Percentiles rank a stretch among this genome's conserved stretches.
Evolutionary conservation across 176 grass and related monocot species (phyloP).

Genomic region (Oryza punctata): DNA sequence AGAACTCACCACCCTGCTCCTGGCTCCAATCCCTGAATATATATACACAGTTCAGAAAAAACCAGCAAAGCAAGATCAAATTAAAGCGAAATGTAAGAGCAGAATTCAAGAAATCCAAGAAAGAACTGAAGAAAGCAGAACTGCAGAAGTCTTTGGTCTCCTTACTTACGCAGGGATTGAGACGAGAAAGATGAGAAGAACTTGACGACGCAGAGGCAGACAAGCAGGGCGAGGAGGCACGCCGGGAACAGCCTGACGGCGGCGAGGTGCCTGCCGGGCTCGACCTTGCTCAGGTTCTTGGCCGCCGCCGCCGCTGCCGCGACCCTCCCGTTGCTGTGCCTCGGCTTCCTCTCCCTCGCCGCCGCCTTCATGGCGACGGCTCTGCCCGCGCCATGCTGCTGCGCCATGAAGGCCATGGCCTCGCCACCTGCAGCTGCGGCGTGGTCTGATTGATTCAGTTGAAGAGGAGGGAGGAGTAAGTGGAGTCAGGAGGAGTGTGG

Average conservation of each 20-base stretch:
- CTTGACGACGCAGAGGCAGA: conserved; percentile 28
- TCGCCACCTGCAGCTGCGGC: background rate
- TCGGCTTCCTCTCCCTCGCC: conserved; percentile 34
- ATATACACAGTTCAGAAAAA: background rate
- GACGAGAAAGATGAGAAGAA: background rate
- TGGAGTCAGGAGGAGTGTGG: background rate
- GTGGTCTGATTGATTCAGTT: too few species aligned
- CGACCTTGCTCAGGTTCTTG: conserved; percentile 22
- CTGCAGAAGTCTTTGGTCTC: background rate
- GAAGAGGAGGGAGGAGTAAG: background rate
- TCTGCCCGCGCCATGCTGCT: conserved; percentile 37
- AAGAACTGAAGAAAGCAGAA: background rate
- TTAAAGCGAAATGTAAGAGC: background rate
- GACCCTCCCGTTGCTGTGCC: background rate
- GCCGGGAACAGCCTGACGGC: conserved; percentile 24
- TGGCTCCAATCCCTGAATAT: conserved; percentile 11
- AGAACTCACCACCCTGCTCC: conserved; percentile 9
- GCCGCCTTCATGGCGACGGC: conserved; percentile 3
- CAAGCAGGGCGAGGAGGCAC: conserved; percentile 28
- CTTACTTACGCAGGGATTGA: conserved; percentile 17
- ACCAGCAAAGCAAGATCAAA: background rate
- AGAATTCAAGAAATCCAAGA: background rate
- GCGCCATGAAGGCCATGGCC: conserved; percentile 34
- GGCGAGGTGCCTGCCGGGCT: conserved; percentile 5
- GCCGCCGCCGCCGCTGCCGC: background rate